Evolutionary conservation across 305 asterid species (phyloP).

Genomic region (Fraxinus nigra): DNA sequence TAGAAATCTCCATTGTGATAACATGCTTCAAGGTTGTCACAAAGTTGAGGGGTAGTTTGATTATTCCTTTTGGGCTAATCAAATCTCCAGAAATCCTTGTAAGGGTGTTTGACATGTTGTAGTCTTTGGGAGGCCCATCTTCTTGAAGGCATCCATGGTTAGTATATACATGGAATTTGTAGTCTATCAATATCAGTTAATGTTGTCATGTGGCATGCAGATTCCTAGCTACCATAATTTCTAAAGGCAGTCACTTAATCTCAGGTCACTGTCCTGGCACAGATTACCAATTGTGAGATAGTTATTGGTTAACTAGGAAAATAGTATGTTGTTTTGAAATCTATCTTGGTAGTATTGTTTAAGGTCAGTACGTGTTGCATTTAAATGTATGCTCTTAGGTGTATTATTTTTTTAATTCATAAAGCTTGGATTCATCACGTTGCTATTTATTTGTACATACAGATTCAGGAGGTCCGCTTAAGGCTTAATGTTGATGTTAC

Average conservation of each 20-base stretch:
- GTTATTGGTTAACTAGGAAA: background rate
- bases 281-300: background rate
- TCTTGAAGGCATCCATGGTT: background rate
- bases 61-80: background rate
- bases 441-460: constrained; percentile 23
- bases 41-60: background rate
- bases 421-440: background rate
- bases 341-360: background rate
- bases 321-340: background rate
- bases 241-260: background rate
- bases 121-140: background rate
- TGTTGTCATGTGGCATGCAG: constrained; percentile 7
- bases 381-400: background rate
- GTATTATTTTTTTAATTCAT: background rate
- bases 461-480: constrained; percentile 73
- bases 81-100: background rate
- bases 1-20: background rate
- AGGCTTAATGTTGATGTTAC: constrained; percentile 81
- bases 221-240: background rate
- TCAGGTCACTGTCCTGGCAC: background rate
- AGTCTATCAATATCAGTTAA: background rate
- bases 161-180: background rate
- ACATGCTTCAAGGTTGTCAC: background rate
- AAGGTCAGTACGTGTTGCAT: background rate
- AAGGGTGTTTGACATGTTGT: background rate